Base-by-base conservation (phyloP, 352 stramenopile species). In the Phytophthora pluvialis region DNA sequence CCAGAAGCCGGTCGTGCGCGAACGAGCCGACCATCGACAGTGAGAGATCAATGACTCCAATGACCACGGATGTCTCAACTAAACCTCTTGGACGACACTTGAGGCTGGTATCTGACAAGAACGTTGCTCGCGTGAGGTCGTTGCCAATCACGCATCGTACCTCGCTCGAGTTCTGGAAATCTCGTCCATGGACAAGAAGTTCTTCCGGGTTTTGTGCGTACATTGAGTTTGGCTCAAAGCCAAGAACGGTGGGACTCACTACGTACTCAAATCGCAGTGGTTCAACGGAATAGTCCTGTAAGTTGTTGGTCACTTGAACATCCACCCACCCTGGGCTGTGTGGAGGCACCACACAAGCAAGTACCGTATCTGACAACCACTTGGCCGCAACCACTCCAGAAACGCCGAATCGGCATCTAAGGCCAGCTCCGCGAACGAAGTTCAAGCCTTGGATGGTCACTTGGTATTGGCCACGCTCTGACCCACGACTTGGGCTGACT, bases 261-360 rank as follows among this genome's bases (percentile, higher is more conserved):
- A 86, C 51, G 38, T 81, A 85, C 40, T 88, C 62, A 43, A 86
- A 78, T 12, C 55, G 16, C 10, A 69, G 16, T 15, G 50, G 26
- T 16, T 78, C 57, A 15, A 53, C 16, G 0, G 78, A 85, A 56
- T 81, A 89, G 36, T 88, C 76, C 45, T 85, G 71, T 4, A 86
- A 9, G 13, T 89, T 89, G 65, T 84, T 89, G 0, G 76, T 80
- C 21, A 88, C 73, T 26, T 79, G 72, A 0, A 89, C 50, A 16
- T 66, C 56, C 16, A 85, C 66, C 36, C 62, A 67, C 1, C 74
- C 73, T 6, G 63, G 72, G 7, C 26, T 40, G 11, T 84, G 69
- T 8, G 13, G 33, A 12, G 76, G 73, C 2, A 64, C 64, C 1
- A 62, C 47, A 46, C 80, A 89, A 25, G 58, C 48, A 18, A 89